phyloP scores from a whole-genome alignment of 495 filamentous ascomycete species.

The Aspergillus haitiensis region DNA sequence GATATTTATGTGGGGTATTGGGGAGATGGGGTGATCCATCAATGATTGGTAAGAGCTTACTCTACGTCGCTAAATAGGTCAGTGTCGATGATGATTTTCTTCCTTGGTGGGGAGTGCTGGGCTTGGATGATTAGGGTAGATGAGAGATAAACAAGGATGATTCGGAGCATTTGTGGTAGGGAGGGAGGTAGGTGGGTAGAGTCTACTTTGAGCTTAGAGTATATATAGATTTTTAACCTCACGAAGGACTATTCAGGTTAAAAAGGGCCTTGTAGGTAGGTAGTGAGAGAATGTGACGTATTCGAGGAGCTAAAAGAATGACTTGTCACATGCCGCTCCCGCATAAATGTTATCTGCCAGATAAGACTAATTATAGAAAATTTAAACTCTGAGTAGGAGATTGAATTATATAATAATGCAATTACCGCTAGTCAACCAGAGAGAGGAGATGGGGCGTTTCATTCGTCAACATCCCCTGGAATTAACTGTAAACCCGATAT shows the following conservation, averaged over 20 bases:
- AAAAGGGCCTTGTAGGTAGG: too few relatives aligned
- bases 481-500: not conserved
- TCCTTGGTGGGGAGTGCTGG: not conserved
- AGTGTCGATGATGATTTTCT: conserved; percentile 14
- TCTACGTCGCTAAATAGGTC: conserved; percentile 16
- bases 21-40: not conserved
- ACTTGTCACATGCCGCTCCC: too few relatives aligned
- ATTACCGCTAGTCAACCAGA: not conserved
- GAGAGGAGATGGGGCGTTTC: not conserved
- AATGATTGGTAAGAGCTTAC: conserved; percentile 6
- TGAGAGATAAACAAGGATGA: not conserved
- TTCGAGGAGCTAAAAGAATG: too few relatives aligned
- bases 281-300: too few relatives aligned
- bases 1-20: not conserved
- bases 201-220: too few relatives aligned
- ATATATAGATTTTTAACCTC: too few relatives aligned
- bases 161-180: not conserved
- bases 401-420: too few relatives aligned
- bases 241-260: too few relatives aligned
- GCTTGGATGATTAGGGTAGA: not conserved
- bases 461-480: not conserved
- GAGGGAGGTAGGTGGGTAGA: not conserved
- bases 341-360: too few relatives aligned
- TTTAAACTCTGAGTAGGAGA: too few relatives aligned
- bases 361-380: too few relatives aligned